These are phyloP conservation scores for Podospora sp. DNA, from an alignment of 495 filamentous ascomycete genomes.

Conservation along the genomic window DNA sequence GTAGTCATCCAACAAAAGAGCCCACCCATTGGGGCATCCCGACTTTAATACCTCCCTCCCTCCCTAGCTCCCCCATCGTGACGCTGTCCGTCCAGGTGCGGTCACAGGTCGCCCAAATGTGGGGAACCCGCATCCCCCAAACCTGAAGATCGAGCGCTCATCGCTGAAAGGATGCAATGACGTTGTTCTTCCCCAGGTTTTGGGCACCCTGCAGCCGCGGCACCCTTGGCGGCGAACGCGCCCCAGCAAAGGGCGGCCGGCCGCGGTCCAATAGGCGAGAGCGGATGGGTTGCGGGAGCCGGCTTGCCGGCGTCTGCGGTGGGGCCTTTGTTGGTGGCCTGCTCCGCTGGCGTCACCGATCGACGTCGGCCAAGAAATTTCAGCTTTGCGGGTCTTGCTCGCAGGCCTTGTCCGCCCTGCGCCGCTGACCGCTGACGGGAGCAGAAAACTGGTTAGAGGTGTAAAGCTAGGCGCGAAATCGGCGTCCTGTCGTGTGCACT, in stretches of 20 bases:
- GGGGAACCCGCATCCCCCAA: not conserved
- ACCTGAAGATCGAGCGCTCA: not conserved
- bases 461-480: too few species aligned
- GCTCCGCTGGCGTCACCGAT: constrained; percentile 10
- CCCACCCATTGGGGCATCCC: not conserved
- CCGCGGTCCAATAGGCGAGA: not conserved
- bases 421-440: not conserved
- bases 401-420: not conserved
- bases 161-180: constrained; percentile 3
- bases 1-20: not conserved
- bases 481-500: too few species aligned
- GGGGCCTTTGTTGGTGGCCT: not conserved
- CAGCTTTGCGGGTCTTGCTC: not conserved
- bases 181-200: constrained; percentile 4
- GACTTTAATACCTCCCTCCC: constrained; percentile 3
- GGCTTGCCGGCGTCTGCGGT: not conserved
- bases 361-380: constrained; percentile 8
- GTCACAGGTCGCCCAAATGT: not conserved
- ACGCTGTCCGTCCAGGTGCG: not conserved
- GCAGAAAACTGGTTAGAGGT: not conserved
- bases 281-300: not conserved
- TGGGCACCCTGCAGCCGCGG: not conserved
- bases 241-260: not conserved
- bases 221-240: not conserved
- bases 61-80: not conserved